Conservation (phyloP, 345 rosid species). For the Eucalyptus victrix region DNA sequence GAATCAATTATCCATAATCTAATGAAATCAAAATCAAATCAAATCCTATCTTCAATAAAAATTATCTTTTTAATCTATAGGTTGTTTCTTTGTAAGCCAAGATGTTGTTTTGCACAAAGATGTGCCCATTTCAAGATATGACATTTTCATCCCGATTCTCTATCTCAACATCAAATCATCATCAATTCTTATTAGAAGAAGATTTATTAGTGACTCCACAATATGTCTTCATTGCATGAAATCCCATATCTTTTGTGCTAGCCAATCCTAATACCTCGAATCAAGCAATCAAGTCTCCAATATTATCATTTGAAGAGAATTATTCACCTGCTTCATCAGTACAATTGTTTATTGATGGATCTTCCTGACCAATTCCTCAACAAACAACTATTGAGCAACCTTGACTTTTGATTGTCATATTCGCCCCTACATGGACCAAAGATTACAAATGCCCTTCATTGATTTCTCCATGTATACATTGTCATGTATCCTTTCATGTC, state of each 20-base stretch:
- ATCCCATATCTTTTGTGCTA: neutral
- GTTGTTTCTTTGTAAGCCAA: neutral
- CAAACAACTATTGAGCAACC: neutral
- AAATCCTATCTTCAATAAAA: too few species aligned
- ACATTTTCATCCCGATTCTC: neutral
- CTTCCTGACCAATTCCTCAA: neutral
- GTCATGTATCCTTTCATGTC: neutral
- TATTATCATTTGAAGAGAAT: neutral
- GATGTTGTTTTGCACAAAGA: neutral
- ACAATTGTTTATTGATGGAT: neutral
- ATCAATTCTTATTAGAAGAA: neutral
- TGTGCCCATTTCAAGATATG: neutral
- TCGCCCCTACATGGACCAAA: neutral
- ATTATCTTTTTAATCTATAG: too few species aligned
- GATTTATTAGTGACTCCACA: neutral
- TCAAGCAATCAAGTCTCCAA: neutral
- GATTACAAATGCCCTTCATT: neutral
- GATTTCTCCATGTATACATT: neutral
- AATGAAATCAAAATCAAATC: too few species aligned
- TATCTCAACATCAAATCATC: neutral
- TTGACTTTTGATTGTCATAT: neutral
- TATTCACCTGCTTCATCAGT: neutral
- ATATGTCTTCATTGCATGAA: neutral
- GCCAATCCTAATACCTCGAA: neutral
- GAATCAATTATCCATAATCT: too few species aligned